Conservation (phyloP, 2,329 filamentous ascomycete species). For the Fusarium guadeloupense region DNA sequence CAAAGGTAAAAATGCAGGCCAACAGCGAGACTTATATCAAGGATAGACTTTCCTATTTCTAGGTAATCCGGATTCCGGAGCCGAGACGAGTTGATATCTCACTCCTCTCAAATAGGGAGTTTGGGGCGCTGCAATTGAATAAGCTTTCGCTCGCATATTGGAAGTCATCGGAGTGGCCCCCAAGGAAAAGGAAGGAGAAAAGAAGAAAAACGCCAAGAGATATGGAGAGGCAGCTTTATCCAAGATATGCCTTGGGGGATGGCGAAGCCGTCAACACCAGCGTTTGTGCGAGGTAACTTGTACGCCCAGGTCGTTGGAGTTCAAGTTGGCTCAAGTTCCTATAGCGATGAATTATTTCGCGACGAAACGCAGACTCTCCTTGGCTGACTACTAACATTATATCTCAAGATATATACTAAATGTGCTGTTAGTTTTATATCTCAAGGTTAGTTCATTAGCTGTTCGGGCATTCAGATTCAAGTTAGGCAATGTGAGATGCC, state of each 20-base stretch:
- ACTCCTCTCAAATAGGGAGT: not conserved
- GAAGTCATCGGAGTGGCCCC: not conserved
- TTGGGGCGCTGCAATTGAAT: not conserved
- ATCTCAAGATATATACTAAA: too few species aligned
- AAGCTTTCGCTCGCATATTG: not conserved
- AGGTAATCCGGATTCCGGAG: not conserved
- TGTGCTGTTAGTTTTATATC: too few species aligned
- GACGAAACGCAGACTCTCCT: too few species aligned
- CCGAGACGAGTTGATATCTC: not conserved
- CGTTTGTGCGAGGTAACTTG: not conserved
- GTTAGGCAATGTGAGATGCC: too few species aligned
- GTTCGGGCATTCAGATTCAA: too few species aligned
- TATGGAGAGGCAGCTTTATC: not conserved
- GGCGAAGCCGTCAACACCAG: not conserved
- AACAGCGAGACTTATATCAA: not conserved
- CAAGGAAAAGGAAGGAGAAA: not conserved
- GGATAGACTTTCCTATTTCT: not conserved
- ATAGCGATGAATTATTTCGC: too few species aligned
- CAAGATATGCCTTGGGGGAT: not conserved
- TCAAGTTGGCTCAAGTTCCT: too few species aligned
- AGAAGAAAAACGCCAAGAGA: not conserved
- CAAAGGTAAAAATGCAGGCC: not conserved
- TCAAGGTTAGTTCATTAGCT: too few species aligned
- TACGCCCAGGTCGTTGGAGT: not conserved
- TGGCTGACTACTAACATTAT: too few species aligned